A percentile compares a stretch with the other conserved stretches of the same genome.
Evolutionary conservation across 2,329 filamentous ascomycete genomes (phyloP).

Genomic region (Verticillium zaregamsianum): DNA sequence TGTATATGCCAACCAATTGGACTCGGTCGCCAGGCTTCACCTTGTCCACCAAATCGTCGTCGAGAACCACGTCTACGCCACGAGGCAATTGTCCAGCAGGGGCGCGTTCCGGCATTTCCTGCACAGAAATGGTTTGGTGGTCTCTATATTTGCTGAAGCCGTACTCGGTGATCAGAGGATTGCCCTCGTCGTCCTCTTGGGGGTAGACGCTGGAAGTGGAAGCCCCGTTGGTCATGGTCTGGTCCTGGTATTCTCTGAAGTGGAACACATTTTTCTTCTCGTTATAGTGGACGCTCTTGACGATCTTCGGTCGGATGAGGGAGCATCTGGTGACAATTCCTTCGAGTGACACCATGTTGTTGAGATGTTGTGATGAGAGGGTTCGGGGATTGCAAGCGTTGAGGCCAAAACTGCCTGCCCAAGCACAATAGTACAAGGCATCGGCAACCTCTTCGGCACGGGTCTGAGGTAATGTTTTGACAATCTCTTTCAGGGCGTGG

Average conservation of each 20-base stretch:
- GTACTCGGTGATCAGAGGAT: constrained; percentile 90
- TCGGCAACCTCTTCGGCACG: constrained; percentile 74
- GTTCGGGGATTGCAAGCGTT: constrained; percentile 94
- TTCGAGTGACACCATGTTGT: constrained; percentile 95
- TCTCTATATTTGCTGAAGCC: constrained; percentile 94
- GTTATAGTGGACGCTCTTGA: constrained; percentile 96
- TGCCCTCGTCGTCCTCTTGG: constrained; percentile 87
- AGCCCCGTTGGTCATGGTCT: constrained; percentile 92
- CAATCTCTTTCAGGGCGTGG: constrained; percentile 81
- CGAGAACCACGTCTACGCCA: constrained; percentile 92
- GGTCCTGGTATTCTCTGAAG: constrained; percentile 87
- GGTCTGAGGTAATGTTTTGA: constrained; percentile 72
- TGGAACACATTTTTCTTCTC: constrained; percentile 83
- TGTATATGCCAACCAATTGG: constrained; percentile 93
- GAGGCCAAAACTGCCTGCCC: constrained; percentile 91
- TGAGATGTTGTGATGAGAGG: constrained; percentile 81
- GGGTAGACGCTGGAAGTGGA: constrained; percentile 92
- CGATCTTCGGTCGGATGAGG: constrained; percentile 91
- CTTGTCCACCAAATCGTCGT: constrained; percentile 92
- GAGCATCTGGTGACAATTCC: constrained; percentile 97
- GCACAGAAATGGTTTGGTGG: constrained; percentile 95
- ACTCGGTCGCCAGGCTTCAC: constrained; percentile 95
- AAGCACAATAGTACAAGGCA: constrained; percentile 93
- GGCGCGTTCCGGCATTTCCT: constrained; percentile 97
- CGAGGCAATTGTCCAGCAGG: constrained; percentile 93